Conservation (phyloP, 2,329 filamentous ascomycete genomes). For the Eutypa lata region DNA sequence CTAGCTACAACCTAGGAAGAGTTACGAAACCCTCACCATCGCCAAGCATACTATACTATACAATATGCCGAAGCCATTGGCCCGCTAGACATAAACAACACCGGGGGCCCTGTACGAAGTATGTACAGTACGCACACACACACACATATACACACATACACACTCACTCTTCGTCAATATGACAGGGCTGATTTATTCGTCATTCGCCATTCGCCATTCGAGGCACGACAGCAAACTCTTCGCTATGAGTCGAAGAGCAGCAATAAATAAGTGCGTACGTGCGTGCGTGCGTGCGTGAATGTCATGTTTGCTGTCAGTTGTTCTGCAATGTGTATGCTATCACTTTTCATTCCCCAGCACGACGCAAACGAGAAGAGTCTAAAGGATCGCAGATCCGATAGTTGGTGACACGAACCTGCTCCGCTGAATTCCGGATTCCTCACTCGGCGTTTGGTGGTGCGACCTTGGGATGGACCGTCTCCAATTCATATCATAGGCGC, state of each 20-base stretch:
- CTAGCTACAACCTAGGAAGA: conserved; percentile 10
- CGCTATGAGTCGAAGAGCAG: background rate
- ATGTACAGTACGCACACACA: too few species aligned
- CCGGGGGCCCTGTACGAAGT: background rate
- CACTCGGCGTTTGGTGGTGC: background rate
- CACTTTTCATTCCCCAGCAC: conserved; percentile 2
- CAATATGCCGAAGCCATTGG: conserved; percentile 12
- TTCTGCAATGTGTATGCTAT: background rate
- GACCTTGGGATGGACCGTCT: background rate
- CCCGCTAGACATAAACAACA: conserved; percentile 5
- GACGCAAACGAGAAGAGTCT: conserved; percentile 12
- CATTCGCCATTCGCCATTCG: conserved; percentile 3
- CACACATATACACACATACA: too few species aligned
- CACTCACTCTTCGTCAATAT: background rate
- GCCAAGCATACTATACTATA: conserved; percentile 4
- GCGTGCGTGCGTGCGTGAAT: too few species aligned
- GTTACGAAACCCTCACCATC: conserved; percentile 8
- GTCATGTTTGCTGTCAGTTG: conserved; percentile 9
- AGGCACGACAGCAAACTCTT: conserved; percentile 9
- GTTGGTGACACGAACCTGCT: conserved; percentile 9
- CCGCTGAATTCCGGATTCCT: background rate
- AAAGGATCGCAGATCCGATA: conserved; percentile 3
- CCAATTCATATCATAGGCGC: background rate
- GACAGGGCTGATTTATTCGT: conserved; percentile 1
- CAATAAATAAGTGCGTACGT: too few species aligned